Evolutionary conservation across 2,329 filamentous ascomycete genomes (phyloP).

Genomic region (Ophiocordyceps robertsii): DNA sequence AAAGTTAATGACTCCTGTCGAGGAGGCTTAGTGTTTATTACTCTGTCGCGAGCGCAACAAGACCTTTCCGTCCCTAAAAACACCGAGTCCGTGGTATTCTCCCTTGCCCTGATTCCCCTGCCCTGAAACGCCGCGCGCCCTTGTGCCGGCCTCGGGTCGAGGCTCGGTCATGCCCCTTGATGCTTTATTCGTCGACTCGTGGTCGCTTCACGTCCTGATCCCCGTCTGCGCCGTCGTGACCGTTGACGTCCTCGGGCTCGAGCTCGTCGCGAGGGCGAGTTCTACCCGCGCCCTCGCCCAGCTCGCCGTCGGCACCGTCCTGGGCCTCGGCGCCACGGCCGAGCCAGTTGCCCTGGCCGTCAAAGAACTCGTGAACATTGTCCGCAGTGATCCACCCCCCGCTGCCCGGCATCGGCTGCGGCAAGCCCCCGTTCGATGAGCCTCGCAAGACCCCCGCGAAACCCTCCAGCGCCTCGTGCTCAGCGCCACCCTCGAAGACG

Average conservation of each 20-base stretch:
- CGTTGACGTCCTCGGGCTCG: slow-evolving; percentile 32
- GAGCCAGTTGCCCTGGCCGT: slow-evolving; percentile 70
- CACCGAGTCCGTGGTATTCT: not conserved
- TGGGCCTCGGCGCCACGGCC: slow-evolving; percentile 24
- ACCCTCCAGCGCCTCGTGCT: slow-evolving; percentile 41
- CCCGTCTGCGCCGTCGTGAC: slow-evolving; percentile 22
- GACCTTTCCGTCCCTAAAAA: no score
- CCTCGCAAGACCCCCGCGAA: slow-evolving; percentile 41
- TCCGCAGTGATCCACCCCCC: slow-evolving; percentile 84
- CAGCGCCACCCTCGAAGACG: slow-evolving; percentile 37
- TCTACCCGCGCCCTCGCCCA: slow-evolving; percentile 52
- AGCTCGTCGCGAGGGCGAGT: slow-evolving; percentile 36
- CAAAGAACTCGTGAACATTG: slow-evolving; percentile 75
- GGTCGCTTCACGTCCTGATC: slow-evolving; percentile 33
- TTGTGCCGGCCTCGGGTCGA: not conserved
- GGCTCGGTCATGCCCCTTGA: not conserved
- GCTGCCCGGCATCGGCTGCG: slow-evolving; percentile 59
- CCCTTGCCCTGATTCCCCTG: not conserved
- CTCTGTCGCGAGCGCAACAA: no score
- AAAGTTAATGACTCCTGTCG: no score
- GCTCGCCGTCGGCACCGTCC: slow-evolving; percentile 23
- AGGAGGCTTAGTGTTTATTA: no score
- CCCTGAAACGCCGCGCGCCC: slow-evolving; percentile 11
- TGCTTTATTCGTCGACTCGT: slow-evolving; percentile 24
- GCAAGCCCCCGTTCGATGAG: slow-evolving; percentile 34